phyloP scores from a whole-genome alignment of 2,329 filamentous ascomycete genomes.

The Aspergillus carbonarius region DNA sequence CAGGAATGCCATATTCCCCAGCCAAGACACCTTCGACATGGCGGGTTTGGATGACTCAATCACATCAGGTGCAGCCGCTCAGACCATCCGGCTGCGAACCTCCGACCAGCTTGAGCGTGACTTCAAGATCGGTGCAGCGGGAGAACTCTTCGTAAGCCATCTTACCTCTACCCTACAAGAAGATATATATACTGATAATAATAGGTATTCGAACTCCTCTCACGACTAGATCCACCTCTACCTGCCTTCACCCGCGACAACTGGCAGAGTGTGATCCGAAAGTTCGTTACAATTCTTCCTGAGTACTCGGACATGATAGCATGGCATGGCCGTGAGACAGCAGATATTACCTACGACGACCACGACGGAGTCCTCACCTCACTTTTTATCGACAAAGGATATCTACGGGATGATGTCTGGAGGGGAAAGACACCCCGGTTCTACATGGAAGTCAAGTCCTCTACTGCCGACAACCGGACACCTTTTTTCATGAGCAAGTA shows the following conservation, averaged over 20 bases:
- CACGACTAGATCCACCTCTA: neutral
- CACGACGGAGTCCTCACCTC: conserved; percentile 8
- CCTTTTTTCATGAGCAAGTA: conserved; percentile 51
- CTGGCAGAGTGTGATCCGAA: conserved; percentile 53
- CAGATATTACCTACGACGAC: conserved; percentile 49
- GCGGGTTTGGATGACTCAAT: neutral
- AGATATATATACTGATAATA: neutral
- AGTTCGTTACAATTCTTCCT: conserved; percentile 39
- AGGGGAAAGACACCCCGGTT: conserved; percentile 38
- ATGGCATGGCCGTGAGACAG: conserved; percentile 47
- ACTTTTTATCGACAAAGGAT: conserved; percentile 8
- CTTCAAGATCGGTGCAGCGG: conserved; percentile 7
- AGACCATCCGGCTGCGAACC: conserved; percentile 1
- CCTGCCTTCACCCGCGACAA: conserved; percentile 40
- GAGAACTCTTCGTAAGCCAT: conserved; percentile 13
- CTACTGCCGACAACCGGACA: no score
- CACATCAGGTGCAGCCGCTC: neutral
- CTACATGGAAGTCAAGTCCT: conserved; percentile 55
- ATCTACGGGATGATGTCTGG: conserved; percentile 16
- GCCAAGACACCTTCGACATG: neutral
- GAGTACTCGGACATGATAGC: conserved; percentile 42
- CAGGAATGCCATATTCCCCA: conserved; percentile 2
- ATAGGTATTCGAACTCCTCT: conserved; percentile 14
- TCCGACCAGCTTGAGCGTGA: conserved; percentile 9
- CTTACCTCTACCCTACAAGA: no score